Percentiles rank a stretch among this genome's conserved stretches.
phyloP scores from a whole-genome alignment of 108 stramenopile species.

The Cylindrotheca closterium region DNA sequence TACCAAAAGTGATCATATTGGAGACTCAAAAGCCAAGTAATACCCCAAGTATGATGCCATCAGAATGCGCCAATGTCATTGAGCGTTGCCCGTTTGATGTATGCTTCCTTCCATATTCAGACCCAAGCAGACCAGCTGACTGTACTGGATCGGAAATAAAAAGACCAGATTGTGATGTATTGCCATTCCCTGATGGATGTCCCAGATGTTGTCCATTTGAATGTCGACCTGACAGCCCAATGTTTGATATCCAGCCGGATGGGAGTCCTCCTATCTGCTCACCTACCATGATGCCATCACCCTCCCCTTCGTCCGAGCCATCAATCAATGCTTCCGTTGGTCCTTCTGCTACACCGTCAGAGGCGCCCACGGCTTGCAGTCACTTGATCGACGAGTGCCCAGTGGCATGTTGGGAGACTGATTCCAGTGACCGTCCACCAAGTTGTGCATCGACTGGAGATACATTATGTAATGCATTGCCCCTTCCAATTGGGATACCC shows the following conservation, averaged over 20 bases:
- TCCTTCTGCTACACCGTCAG: conserved; percentile 13
- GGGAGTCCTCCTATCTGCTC: not conserved
- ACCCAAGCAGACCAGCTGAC: not conserved
- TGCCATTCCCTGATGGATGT: not conserved
- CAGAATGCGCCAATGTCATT: not conserved
- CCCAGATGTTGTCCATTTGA: not conserved
- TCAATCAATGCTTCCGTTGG: not conserved
- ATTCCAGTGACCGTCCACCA: not conserved
- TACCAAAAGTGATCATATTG: too few relatives aligned
- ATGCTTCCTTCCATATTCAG: not conserved
- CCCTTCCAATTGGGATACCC: too few relatives aligned
- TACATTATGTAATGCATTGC: not conserved
- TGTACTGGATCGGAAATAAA: not conserved
- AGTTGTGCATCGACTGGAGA: not conserved
- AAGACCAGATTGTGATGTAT: not conserved
- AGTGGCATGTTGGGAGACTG: not conserved
- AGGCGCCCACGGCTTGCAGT: not conserved
- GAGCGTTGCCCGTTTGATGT: not conserved
- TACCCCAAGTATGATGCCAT: too few relatives aligned
- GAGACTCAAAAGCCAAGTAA: too few relatives aligned
- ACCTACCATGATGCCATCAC: conserved; percentile 1
- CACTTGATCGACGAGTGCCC: too few relatives aligned
- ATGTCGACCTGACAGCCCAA: not conserved
- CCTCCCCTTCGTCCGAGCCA: not conserved
- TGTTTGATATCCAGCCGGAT: not conserved